A percentile compares a stretch with the other conserved stretches of the same genome.
Evolutionary conservation across 768 basidiomycete species (phyloP).

Genomic region (Phanerodontia chrysosporium): DNA sequence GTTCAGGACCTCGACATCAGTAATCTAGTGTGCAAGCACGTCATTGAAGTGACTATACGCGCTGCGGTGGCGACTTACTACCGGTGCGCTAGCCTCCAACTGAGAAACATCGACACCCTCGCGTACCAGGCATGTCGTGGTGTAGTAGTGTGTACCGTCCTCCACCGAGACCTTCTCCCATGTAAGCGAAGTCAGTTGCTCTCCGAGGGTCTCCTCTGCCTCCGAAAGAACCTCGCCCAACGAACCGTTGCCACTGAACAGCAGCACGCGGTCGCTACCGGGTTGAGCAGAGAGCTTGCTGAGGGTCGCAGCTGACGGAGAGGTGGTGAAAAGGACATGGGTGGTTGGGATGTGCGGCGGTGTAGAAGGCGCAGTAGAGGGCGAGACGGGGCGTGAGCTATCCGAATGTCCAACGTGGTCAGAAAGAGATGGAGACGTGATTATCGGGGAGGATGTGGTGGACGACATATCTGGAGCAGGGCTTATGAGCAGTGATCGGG

Average conservation of each 20-base stretch:
- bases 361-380: conserved; percentile 12
- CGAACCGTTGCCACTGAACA: conserved; percentile 16
- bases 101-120: conserved; percentile 6
- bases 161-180: conserved; percentile 1
- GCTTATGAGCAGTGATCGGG: too few species aligned
- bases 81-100: conserved; percentile 3
- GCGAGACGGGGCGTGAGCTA: conserved; percentile 5
- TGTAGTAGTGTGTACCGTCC: conserved; percentile 13
- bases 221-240: conserved; percentile 10
- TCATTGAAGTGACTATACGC: neutral
- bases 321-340: conserved; percentile 15
- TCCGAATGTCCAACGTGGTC: neutral
- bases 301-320: conserved; percentile 15
- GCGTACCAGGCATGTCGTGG: neutral
- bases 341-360: conserved; percentile 1
- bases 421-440: conserved; percentile 9
- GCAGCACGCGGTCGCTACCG: conserved; percentile 19
- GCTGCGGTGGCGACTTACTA: conserved; percentile 6
- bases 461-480: neutral
- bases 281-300: conserved; percentile 12
- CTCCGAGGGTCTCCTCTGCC: conserved; percentile 16
- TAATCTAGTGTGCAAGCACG: neutral
- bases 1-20: conserved; percentile 32
- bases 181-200: conserved; percentile 8
- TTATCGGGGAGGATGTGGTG: neutral